A percentile compares a stretch with the other conserved stretches of the same genome.
Conservation (phyloP, 176 grass and related monocot genomes). For the Carex myosuroides region DNA sequence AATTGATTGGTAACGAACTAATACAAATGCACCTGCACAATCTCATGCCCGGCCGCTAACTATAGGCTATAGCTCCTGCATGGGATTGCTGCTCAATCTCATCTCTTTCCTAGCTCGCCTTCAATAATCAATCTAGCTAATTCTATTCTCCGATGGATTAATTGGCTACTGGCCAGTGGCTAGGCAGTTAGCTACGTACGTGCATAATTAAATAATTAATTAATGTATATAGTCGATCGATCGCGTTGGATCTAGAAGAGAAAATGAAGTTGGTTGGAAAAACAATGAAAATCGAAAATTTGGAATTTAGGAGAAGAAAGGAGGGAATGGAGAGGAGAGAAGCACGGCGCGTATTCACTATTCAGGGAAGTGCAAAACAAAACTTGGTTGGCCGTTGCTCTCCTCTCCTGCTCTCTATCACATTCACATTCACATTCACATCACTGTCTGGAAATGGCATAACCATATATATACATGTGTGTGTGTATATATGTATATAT, state of each 20-base stretch:
- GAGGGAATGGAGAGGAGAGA: conserved; percentile 2
- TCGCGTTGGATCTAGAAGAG: too few species aligned
- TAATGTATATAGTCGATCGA: too few species aligned
- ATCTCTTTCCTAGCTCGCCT: background rate
- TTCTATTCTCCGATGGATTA: background rate
- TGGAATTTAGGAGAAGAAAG: background rate
- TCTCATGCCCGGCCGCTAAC: background rate
- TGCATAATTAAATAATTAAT: too few species aligned
- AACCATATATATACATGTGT: too few species aligned
- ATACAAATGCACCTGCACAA: background rate
- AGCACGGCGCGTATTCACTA: background rate
- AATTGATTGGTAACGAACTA: too few species aligned
- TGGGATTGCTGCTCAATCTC: background rate
- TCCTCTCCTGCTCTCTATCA: too few species aligned
- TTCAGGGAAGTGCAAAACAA: background rate
- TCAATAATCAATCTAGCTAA: background rate
- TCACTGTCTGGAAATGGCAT: too few species aligned
- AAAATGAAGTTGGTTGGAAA: background rate
- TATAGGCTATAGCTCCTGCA: background rate
- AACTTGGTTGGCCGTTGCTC: background rate
- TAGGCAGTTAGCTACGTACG: too few species aligned
- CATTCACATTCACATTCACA: too few species aligned
- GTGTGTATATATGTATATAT: too few species aligned
- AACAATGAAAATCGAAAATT: background rate
- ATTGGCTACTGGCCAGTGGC: background rate